Conservation (phyloP, 805 yeast species). For the Isabelozyma gotoi region DNA sequence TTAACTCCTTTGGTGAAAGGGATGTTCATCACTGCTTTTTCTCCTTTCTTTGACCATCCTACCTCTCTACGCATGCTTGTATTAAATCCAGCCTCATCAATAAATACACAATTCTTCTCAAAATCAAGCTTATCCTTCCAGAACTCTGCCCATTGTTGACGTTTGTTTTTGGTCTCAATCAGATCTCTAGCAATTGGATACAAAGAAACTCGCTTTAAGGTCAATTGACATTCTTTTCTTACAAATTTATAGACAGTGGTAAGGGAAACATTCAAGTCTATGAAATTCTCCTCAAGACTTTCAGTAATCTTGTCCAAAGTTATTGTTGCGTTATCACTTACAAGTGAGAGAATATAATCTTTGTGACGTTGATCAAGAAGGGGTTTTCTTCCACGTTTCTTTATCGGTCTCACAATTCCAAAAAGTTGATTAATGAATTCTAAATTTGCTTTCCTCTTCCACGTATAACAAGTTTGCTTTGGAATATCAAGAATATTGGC, state of each 20-base stretch:
- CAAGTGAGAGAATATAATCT: not conserved
- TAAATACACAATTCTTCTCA: not conserved
- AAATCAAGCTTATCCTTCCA: slow-evolving; percentile 4
- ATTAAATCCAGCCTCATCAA: slow-evolving; percentile 3
- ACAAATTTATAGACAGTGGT: no score
- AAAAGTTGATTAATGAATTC: no score
- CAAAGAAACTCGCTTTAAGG: not conserved
- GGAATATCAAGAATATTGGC: no score
- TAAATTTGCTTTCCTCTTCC: no score
- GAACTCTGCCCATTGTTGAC: not conserved
- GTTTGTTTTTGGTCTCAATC: not conserved
- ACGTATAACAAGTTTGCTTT: no score
- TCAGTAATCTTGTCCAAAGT: slow-evolving; percentile 18
- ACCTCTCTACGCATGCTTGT: slow-evolving; percentile 2
- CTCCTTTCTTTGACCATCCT: slow-evolving; percentile 3
- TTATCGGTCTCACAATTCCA: no score
- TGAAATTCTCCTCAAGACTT: slow-evolving; percentile 19
- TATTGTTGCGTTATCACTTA: not conserved
- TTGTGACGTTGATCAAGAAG: not conserved
- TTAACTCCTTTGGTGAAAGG: not conserved
- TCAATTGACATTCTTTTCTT: no score
- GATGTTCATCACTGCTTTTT: slow-evolving; percentile 1
- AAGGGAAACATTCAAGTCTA: no score
- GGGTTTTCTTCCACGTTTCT: not conserved
- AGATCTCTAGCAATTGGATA: not conserved